Conservation (phyloP, 1,284 basidiomycete genomes). For the Leccinum pachyderme region DNA sequence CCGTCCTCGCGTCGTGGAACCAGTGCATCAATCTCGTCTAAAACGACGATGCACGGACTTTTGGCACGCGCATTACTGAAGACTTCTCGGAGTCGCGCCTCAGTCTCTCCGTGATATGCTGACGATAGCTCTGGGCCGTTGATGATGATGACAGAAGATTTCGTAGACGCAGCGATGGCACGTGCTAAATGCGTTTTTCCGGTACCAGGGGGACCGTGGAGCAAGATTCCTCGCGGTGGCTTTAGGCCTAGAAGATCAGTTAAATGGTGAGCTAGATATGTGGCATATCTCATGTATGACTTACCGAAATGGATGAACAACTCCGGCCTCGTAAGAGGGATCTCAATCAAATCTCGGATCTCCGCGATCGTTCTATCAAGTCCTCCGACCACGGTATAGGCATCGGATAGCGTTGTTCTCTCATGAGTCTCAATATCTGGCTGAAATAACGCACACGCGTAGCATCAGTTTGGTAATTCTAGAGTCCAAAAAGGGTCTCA, state of each 20-base stretch:
- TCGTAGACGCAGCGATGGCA: constrained; percentile 81
- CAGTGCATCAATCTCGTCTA: constrained; percentile 96
- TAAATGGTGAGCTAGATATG: constrained; percentile 9
- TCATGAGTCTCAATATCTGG: constrained; percentile 45
- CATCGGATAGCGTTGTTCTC: constrained; percentile 43
- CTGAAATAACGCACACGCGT: constrained; percentile 29
- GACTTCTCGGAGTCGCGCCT: constrained; percentile 84
- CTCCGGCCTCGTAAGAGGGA: constrained; percentile 88
- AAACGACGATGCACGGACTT: constrained; percentile 88
- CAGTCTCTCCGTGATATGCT: constrained; percentile 96
- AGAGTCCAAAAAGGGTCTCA: constrained; percentile 4
- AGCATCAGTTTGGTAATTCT: constrained; percentile 7
- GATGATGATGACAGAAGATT: constrained; percentile 81
- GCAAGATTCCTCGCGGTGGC: constrained; percentile 85
- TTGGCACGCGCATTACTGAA: constrained; percentile 82
- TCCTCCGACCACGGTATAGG: constrained; percentile 83
- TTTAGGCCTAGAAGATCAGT: constrained; percentile 60
- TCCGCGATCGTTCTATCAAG: constrained; percentile 85
- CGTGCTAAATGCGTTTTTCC: constrained; percentile 93
- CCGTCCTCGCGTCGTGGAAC: constrained; percentile 89
- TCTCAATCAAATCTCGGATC: constrained; percentile 92
- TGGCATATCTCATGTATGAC: constrained; percentile 11
- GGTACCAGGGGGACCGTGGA: constrained; percentile 92
- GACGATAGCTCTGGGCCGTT: constrained; percentile 95
- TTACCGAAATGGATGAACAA: constrained; percentile 87